Evolutionary conservation across 2,329 filamentous ascomycete genomes (phyloP), one percentile per base, ranked within the genome.

Genomic region (Calcarisporium arbuscula): DNA sequence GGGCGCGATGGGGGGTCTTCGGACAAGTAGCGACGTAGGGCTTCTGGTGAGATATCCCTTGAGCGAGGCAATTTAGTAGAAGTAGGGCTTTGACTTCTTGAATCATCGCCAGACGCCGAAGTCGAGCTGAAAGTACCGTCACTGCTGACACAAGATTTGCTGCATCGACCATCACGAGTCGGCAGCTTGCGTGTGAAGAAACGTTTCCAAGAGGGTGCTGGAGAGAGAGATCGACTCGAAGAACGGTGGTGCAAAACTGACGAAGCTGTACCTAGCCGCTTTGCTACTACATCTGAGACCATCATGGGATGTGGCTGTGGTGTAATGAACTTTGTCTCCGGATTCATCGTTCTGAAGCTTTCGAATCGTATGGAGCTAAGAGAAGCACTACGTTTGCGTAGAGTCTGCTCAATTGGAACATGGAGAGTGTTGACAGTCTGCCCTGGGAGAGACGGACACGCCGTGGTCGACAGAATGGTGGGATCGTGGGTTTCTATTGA

Each of bases 381-480:
- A 5, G 82, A 88, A 37, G 70, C 76, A 49, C 80, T 83, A 42
- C 82, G 74, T 40, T 69, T 61, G 39, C 77, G 69, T 42, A 67
- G 61, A 27, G 68, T 62, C 43, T 72, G 71, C 56, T 94, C 82
- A 21, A 77, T 65, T 11, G 90, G 90, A 9, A 96, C 77, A 35
- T 84, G 79, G 36, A 96, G 66, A 11, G 87, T 76, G 61, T 96
- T 95, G 54, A 95, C 77, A 3, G 74, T 74, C 58, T 95, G 90
- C 11, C 90, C 90, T 4, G 90, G 90, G 18, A 95, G 72, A 43
- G 90, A 79, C 22, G 90, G 88, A 53, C 90, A 96, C 28, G 74
- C 63, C 3, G 77, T 88, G 2, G 89, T 95, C 9, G 74, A 80
- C 14, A 84, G 82, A 48, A 83, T 69, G 3, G 75, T 63, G 19